Evolutionary conservation across 441 rosid species (phyloP), one percentile per base, ranked within the genome.

Genomic region (Mallotus repandus): DNA sequence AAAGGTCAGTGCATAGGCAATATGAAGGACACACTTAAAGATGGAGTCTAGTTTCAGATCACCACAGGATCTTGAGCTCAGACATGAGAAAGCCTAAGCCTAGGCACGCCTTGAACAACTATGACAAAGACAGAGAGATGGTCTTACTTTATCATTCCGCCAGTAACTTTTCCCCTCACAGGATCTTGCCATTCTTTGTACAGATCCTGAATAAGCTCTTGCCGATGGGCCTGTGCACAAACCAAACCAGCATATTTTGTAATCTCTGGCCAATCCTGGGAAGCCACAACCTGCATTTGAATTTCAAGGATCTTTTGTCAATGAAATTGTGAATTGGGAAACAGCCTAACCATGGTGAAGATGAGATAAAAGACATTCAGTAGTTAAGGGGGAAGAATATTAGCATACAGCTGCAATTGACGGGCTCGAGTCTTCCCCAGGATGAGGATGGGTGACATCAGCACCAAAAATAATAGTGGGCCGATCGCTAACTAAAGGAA

Each of bases 391-490:
- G 38, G 19, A 69, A 22, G 69, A 45, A 66, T 10, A 18, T 59
- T 10, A 60, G 74, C 87, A 80, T 89, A 95, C 99, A 79, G 99
- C 98, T 49, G 98, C 99, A 75, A 95, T 95, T 4, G 99, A 94
- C 9, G 99, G 99, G 80, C 97, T 92, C 0, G 99, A 88, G 72
- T 94, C 99, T 67, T 95, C 99, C 65, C 99, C 99, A 56, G 99
- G 99, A 73, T 91, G 99, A 56, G 99, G 99, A 82, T 95, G 99
- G 32, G 99, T 95, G 10, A 95, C 99, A 85, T 95, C 99, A 66
- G 99, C 99, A 60, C 99, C 99, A 82, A 95, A 92, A 70, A 95
- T 91, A 35, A 94, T 91, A 29, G 98, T 94, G 12, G 98, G 99
- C 0, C 91, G 81, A 53, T 94, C 98, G 57, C 96, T 92, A 69